Evolutionary conservation across 2,329 filamentous ascomycete genomes (phyloP).

Genomic region (Thelonectria discophora): DNA sequence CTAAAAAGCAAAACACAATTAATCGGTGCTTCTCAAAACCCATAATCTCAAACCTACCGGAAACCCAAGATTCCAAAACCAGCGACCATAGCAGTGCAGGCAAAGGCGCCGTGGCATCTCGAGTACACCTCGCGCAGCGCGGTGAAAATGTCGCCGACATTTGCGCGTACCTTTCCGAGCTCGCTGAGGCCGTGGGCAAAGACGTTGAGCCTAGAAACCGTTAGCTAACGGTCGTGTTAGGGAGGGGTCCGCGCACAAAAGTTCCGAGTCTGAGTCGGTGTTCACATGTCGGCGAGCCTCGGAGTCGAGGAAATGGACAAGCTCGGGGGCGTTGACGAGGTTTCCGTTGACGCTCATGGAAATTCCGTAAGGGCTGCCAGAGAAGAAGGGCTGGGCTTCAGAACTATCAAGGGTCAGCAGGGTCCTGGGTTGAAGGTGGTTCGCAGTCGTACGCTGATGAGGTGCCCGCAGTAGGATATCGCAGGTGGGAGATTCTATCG

Average conservation of each 20-base stretch:
- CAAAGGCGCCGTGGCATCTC: constrained; percentile 78
- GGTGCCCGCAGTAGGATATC: constrained; percentile 90
- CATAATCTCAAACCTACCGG: constrained; percentile 63
- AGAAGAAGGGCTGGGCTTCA: constrained; percentile 92
- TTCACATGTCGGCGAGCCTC: constrained; percentile 88
- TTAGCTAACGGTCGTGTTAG: neutral
- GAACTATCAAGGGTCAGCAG: constrained; percentile 60
- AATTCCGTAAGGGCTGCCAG: constrained; percentile 86
- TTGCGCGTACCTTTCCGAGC: constrained; percentile 82
- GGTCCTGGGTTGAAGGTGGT: no score
- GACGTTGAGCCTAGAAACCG: constrained; percentile 71
- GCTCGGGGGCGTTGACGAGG: constrained; percentile 76
- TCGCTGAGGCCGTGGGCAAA: constrained; percentile 85
- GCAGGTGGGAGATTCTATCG: constrained; percentile 73
- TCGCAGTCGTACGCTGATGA: constrained; percentile 56
- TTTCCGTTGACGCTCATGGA: constrained; percentile 88
- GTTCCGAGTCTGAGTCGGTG: constrained; percentile 85
- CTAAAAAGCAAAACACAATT: constrained; percentile 33
- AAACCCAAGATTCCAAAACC: constrained; percentile 84
- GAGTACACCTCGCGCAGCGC: constrained; percentile 77
- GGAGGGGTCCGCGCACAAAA: constrained; percentile 28
- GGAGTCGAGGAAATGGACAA: constrained; percentile 76
- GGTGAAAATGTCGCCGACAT: constrained; percentile 76
- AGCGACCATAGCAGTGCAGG: constrained; percentile 83
- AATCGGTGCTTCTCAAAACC: constrained; percentile 73